Base-by-base conservation (phyloP, 2,329 filamentous ascomycete species). In the Uncinocarpus reesii region DNA sequence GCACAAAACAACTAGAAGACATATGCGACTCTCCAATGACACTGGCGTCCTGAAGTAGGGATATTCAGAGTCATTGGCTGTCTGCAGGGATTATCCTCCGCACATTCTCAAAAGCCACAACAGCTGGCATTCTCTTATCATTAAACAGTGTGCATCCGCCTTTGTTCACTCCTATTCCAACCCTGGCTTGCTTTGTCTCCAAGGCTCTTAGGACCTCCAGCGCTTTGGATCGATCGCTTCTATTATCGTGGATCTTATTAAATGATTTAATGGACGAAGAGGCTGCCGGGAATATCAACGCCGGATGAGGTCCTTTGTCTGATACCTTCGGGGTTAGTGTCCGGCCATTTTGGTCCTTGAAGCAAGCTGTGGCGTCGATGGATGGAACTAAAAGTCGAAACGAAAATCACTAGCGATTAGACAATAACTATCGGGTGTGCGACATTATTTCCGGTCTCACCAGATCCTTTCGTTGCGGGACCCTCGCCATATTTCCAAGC, bases 401-500 rank as follows among this genome's bases (percentile, higher is more conserved):
- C 7, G 43, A 35, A 50, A 47, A 51, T 26, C 15, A 37, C 44
- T 49, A 42, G 42, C 37, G n/a, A 45, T 49, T 51, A 56, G 40
- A 48, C 31, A 50, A 56, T 49, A 51, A 56, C 43, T 47, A 54
- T 54, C 31, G 52, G 48, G 20, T 44, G 18, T 13, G 38, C 43
- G 40, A 50, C 7, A 34, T 40, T 34, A 42, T 56, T 52, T 53
- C 47, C 51, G 24, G 36, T 54, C 54, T 76, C 71, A 81, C 78
- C 77, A 65, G 71, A 73, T 57, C 71, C 63, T 52, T 71, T 71
- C 50, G 71, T 70, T 35, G 45, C 28, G 2, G 77, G 77, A 45
- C 79, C 78, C 64, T 81, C 77, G n/a, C 78, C 78, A 36, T 75
- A 65, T 55, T 70, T 66, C 72, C 76, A 76, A n/a, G 73, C 74